Percentiles rank a stretch among this genome's conserved stretches.
These are phyloP conservation scores for Rhodomyrtus psidioides DNA, from an alignment of 441 rosid genomes.

Conservation along the genomic window DNA sequence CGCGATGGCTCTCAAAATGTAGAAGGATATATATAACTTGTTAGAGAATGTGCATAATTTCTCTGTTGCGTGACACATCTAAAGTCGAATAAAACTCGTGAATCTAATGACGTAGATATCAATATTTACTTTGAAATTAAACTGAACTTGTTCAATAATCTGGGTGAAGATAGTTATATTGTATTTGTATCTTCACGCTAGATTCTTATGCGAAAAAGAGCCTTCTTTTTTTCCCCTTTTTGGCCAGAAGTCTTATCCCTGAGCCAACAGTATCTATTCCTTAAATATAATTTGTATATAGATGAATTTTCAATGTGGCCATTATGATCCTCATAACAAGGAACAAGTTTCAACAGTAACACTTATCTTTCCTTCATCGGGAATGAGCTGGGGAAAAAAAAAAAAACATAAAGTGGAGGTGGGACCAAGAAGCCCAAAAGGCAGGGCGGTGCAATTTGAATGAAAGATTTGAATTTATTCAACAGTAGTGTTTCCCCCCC, in stretches of 20 bases:
- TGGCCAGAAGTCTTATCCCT: neutral
- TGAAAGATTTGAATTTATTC: slow-evolving; percentile 36
- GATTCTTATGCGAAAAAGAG: neutral
- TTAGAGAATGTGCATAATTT: neutral
- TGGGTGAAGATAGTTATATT: neutral
- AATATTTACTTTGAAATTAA: neutral
- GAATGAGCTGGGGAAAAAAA: neutral
- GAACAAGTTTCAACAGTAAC: neutral
- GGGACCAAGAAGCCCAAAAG: slow-evolving; percentile 3
- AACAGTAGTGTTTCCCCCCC: neutral
- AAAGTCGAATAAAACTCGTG: neutral
- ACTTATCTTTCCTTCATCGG: neutral
- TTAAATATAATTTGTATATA: neutral
- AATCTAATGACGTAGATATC: neutral
- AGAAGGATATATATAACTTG: too few relatives aligned
- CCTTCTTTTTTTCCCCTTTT: too few relatives aligned
- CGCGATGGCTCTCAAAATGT: neutral
- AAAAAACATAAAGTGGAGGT: neutral
- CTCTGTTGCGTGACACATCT: fast-evolving
- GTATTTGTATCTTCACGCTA: neutral
- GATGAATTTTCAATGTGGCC: neutral
- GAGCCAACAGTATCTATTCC: neutral
- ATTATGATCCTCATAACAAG: neutral
- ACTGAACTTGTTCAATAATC: neutral
- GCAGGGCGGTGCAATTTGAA: slow-evolving; percentile 54